Percentiles rank a stretch among this genome's conserved stretches.
Evolutionary conservation across 352 stramenopile genomes (phyloP).

Genomic region (Phytophthora sansomeana): DNA sequence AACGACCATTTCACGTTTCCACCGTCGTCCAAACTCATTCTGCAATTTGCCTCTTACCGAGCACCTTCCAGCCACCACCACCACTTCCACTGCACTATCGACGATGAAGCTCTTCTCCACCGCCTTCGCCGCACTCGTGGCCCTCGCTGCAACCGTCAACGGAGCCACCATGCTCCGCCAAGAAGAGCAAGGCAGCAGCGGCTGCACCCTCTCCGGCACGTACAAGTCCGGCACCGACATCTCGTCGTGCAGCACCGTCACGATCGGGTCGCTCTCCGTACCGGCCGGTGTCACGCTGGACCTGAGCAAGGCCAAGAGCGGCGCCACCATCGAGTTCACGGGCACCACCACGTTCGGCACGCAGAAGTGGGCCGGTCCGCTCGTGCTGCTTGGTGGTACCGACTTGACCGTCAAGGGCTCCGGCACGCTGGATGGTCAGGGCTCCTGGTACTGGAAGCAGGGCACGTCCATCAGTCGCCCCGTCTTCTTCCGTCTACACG

Average conservation of each 20-base stretch:
- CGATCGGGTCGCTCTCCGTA: constrained; percentile 27
- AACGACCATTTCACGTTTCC: too few relatives aligned
- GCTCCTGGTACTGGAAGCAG: constrained; percentile 38
- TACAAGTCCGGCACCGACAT: constrained; percentile 18
- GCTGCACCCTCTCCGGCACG: constrained; percentile 35
- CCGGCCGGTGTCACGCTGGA: constrained; percentile 35
- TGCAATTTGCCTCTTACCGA: neutral
- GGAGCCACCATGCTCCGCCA: too few relatives aligned
- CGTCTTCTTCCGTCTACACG: constrained; percentile 1
- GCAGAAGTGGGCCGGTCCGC: constrained; percentile 29
- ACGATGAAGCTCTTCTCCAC: constrained; percentile 20
- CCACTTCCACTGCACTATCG: neutral
- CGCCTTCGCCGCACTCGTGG: neutral
- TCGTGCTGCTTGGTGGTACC: constrained; percentile 30
- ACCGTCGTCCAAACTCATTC: neutral
- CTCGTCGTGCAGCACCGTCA: constrained; percentile 26
- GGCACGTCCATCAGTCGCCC: constrained; percentile 13
- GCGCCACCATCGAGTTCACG: constrained; percentile 18
- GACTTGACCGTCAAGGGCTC: constrained; percentile 25
- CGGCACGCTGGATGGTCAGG: constrained; percentile 36
- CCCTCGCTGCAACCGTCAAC: constrained; percentile 4
- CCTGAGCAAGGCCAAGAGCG: constrained; percentile 26
- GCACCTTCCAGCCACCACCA: neutral
- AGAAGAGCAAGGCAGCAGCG: neutral
- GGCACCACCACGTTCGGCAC: constrained; percentile 29